phyloP scores from a whole-genome alignment of 345 rosid genomes.

The Kandelia obovata region DNA sequence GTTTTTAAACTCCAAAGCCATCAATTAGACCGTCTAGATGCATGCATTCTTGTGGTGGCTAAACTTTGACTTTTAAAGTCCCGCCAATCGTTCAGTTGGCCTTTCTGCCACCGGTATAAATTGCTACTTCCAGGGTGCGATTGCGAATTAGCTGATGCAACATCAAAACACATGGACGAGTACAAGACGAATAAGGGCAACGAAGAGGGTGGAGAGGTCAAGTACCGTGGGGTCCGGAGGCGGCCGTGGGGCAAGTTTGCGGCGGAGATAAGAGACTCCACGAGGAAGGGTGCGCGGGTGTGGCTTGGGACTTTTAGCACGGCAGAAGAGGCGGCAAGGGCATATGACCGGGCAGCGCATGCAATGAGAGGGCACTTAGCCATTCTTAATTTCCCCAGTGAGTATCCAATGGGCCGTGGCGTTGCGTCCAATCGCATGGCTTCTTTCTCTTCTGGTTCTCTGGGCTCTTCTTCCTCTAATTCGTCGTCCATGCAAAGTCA shows the following conservation, averaged over 20 bases:
- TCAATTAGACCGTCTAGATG: conserved; percentile 46
- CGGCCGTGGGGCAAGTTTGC: conserved; percentile 96
- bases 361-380: conserved; percentile 87
- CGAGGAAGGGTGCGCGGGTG: conserved; percentile 64
- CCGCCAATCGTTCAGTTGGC: conserved; percentile 5
- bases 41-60: conserved; percentile 27
- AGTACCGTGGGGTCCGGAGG: conserved; percentile 70
- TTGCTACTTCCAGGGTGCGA: conserved; percentile 7
- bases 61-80: conserved; percentile 9
- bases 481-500: conserved; percentile 42
- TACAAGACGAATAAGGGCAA: neutral
- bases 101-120: conserved; percentile 10
- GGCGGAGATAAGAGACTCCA: conserved; percentile 82
- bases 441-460: conserved; percentile 10
- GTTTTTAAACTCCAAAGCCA: conserved; percentile 31
- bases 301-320: conserved; percentile 93
- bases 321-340: conserved; percentile 88
- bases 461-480: conserved; percentile 12
- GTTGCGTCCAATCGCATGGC: neutral
- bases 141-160: conserved; percentile 31
- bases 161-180: conserved; percentile 23
- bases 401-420: conserved; percentile 41
- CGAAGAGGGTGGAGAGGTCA: conserved; percentile 32
- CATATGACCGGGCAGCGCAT: conserved; percentile 79
- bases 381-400: conserved; percentile 68